These are phyloP conservation scores for Haematococcus lacustris DNA, from an alignment of 139 green algal species.

Conservation along the genomic window DNA sequence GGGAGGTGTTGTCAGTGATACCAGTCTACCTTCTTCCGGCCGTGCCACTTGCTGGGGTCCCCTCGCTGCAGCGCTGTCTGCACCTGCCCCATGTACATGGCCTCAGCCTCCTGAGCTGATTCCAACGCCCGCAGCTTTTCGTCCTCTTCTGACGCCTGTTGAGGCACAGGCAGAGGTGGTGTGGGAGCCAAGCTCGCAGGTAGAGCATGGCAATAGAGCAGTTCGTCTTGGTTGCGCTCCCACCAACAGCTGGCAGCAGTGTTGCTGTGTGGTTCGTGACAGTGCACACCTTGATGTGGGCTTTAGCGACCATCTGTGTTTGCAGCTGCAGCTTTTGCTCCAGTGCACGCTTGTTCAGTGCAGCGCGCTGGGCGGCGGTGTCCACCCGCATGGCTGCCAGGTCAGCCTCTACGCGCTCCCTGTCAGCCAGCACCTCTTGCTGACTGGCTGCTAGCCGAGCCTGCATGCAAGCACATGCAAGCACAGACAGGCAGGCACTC, in stretches of 20 bases:
- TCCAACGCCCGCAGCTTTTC: constrained; percentile 30
- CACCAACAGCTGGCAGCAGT: neutral
- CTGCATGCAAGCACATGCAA: neutral
- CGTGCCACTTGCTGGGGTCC: constrained; percentile 24
- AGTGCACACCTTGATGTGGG: constrained; percentile 25
- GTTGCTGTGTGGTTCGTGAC: neutral
- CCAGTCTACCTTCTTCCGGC: constrained; percentile 30
- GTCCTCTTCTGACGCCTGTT: constrained; percentile 33
- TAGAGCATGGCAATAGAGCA: neutral
- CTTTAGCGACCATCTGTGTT: constrained; percentile 42
- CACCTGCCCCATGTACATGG: constrained; percentile 19
- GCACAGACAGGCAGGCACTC: neutral
- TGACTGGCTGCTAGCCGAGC: neutral
- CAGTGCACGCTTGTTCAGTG: constrained; percentile 10
- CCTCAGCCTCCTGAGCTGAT: constrained; percentile 13
- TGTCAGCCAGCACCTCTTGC: constrained; percentile 13
- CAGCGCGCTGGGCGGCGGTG: constrained; percentile 2
- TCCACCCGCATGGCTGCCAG: neutral
- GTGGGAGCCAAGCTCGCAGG: neutral
- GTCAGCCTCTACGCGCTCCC: constrained; percentile 10
- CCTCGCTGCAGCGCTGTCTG: constrained; percentile 11
- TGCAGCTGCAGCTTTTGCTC: constrained; percentile 40
- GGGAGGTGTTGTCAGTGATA: constrained; percentile 16
- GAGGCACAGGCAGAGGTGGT: neutral
- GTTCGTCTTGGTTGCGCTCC: neutral